phyloP scores from a whole-genome alignment of 208 protist genomes.

The Leishmania guyanensis region DNA sequence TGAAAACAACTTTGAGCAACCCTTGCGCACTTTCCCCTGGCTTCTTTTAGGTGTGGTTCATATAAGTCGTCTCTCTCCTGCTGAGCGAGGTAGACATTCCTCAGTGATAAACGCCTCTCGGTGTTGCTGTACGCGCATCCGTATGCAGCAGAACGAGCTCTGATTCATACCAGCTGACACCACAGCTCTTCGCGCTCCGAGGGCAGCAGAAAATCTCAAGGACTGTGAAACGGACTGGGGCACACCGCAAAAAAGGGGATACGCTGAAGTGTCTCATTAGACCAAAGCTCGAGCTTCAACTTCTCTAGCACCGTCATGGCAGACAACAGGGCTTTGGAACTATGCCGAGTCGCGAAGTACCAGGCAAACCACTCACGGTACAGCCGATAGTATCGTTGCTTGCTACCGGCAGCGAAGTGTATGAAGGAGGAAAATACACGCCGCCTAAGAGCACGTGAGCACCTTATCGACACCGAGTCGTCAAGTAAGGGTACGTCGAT shows the following conservation, averaged over 20 bases:
- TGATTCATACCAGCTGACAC: background rate
- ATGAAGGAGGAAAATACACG: background rate
- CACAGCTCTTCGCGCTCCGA: background rate
- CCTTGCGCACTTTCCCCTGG: background rate
- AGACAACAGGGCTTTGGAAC: background rate
- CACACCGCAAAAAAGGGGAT: background rate
- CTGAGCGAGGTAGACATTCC: no score
- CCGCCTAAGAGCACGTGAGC: background rate
- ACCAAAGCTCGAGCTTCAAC: background rate
- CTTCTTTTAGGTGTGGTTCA: background rate
- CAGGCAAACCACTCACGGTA: constrained; percentile 8
- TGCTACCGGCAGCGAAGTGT: constrained; percentile 9
- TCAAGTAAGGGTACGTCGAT: background rate
- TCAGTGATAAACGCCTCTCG: background rate
- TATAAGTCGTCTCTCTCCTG: background rate
- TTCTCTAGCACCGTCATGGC: background rate
- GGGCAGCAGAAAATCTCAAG: background rate
- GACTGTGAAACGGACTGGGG: background rate
- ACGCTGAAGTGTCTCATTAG: background rate
- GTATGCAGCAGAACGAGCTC: background rate
- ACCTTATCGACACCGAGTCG: background rate
- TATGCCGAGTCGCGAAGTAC: constrained; percentile 5
- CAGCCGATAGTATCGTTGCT: background rate
- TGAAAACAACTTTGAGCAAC: background rate
- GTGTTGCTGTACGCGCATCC: background rate